Evolutionary conservation across 1,139 yeast genomes (phyloP).

Genomic region (Yamadazyma epiphylla): DNA sequence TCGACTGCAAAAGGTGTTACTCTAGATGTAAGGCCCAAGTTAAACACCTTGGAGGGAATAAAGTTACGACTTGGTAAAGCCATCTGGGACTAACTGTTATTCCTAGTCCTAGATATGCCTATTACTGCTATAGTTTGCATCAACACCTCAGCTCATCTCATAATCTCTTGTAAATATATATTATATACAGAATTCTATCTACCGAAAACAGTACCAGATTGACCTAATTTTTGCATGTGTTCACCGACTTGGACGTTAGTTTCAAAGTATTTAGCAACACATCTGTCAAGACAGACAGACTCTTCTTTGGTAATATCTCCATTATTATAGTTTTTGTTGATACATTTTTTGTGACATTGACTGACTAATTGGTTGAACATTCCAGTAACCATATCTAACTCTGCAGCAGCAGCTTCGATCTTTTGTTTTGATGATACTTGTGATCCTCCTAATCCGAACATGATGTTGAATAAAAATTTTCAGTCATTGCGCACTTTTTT

Average conservation of each 20-base stretch:
- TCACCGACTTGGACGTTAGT: conserved; percentile 97
- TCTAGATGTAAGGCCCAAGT: conserved; percentile 87
- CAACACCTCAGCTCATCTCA: too few species aligned
- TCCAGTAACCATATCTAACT: conserved; percentile 93
- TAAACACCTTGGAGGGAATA: conserved; percentile 76
- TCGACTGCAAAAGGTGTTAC: conserved; percentile 38
- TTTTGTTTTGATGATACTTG: conserved; percentile 72
- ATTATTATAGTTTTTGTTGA: conserved; percentile 60
- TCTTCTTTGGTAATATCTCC: conserved; percentile 83
- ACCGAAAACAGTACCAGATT: conserved; percentile 49
- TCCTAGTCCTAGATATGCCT: too few species aligned
- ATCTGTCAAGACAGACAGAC: conserved; percentile 90
- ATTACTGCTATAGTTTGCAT: too few species aligned
- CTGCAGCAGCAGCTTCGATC: conserved; percentile 78
- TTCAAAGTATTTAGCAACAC: conserved; percentile 95
- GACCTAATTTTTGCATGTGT: conserved; percentile 75
- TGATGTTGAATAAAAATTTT: conserved; percentile 9
- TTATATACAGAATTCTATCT: conserved; percentile 18
- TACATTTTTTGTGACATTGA: conserved; percentile 89
- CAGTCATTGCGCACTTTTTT: neutral
- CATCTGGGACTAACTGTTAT: conserved; percentile 15
- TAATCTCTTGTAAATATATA: neutral
- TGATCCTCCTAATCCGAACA: conserved; percentile 88
- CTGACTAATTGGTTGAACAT: conserved; percentile 87
- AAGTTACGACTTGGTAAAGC: conserved; percentile 61